Base-by-base conservation (phyloP, 2,329 filamentous ascomycete species). In the Aspergillus spinulosporus region DNA sequence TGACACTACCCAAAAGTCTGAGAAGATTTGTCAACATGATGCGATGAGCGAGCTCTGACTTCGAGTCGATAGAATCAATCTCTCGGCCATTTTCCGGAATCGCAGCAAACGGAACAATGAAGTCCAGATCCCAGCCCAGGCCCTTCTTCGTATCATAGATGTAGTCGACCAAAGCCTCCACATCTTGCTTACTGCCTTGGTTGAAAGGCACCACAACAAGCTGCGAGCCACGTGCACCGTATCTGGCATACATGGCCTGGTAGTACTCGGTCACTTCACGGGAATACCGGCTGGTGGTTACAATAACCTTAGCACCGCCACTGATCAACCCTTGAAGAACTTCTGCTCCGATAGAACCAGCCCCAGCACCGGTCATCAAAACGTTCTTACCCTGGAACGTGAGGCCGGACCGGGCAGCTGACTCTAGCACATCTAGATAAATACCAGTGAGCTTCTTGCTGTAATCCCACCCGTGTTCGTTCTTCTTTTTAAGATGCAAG, bases 201-300 rank as follows among this genome's bases (percentile, higher is more conserved):
- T 99, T 99, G 85, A 99, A 99, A 49, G 95, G 94, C 54, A 97
- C 95, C 54, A 99, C 94, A 40, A 99, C 91, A 54, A 99, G 88
- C 78, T 97, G 92, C 56, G 94, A 97, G 63, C 94, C 94, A 63
- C 91, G 89, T 59, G 91, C 90, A 68, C 94, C 94, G 68, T 89
- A 96, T 59, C 92, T 89, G 61, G 92, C 89, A 76, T 99, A 99
- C 89, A 99, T 97, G 56, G 91, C 87, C 77, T 99, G 94, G 78
- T 99, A 99, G 80, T 97, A 99, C 79, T 99, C 94, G 4, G 94
- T 99, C 56, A 99, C 94, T 74, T 97, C 89, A 46, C 92, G 90
- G 12, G 94, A 99, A 82, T 94, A 99, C 65, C 94, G 88, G 70
- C 90, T 96, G 15, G 94, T 99, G 11, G 94, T 99, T 57, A 99